Conservation (phyloP, 179 eudicot genomes). For the Vitellaria paradoxa region DNA sequence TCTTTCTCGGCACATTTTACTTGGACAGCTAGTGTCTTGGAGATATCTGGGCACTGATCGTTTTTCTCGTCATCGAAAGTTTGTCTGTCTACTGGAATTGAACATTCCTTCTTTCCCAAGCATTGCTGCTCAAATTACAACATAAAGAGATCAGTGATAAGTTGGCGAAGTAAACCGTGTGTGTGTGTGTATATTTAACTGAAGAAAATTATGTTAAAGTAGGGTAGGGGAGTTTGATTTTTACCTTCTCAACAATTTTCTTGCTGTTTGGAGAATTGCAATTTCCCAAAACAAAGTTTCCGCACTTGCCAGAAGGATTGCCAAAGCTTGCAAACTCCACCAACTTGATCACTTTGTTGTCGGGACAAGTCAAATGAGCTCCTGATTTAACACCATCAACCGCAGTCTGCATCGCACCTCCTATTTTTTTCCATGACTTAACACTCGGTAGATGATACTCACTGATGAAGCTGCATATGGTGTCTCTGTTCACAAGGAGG, state of each 20-base stretch:
- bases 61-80: conserved; percentile 26
- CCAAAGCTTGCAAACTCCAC: conserved; percentile 82
- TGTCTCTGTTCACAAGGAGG: conserved; percentile 54
- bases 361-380: conserved; percentile 53
- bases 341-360: conserved; percentile 33
- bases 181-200: too few relatives aligned
- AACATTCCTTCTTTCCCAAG: conserved; percentile 55
- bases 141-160: not conserved
- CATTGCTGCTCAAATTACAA: conserved; percentile 38
- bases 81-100: conserved; percentile 49
- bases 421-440: conserved; percentile 45
- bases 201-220: not conserved
- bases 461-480: conserved; percentile 54
- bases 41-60: conserved; percentile 37
- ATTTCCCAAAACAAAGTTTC: conserved; percentile 35
- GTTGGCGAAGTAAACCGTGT: too few relatives aligned
- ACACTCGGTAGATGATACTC: conserved; percentile 59
- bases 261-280: conserved; percentile 38
- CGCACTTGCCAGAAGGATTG: conserved; percentile 64
- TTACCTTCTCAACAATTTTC: conserved; percentile 53
- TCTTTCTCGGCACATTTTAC: conserved; percentile 40
- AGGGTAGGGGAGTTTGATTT: not conserved
- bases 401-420: conserved; percentile 24
- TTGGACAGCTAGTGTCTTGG: conserved; percentile 68
- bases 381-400: conserved; percentile 33